phyloP scores from a whole-genome alignment of 768 basidiomycete species.

The Macrocybe gigantea region DNA sequence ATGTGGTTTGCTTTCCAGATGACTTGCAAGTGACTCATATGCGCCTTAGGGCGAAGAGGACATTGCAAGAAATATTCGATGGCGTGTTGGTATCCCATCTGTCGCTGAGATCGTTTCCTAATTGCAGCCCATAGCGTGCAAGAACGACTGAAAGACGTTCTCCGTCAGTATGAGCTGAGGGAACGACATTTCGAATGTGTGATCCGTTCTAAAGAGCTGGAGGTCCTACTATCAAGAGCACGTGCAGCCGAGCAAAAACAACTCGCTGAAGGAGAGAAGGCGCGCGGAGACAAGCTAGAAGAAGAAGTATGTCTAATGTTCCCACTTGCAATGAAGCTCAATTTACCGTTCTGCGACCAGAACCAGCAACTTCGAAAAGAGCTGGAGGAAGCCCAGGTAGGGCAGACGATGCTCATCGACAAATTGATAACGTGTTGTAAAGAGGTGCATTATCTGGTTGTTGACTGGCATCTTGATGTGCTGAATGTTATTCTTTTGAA shows the following conservation, averaged over 20 bases:
- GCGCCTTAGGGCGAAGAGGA: slow-evolving; percentile 54
- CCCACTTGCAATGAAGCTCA: not conserved
- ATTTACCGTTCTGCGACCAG: slow-evolving; percentile 26
- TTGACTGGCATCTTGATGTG: not conserved
- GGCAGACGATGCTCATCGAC: slow-evolving; percentile 76
- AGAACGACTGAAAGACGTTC: slow-evolving; percentile 80
- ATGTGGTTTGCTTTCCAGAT: slow-evolving; percentile 1
- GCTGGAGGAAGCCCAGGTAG: slow-evolving; percentile 73
- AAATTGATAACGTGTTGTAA: slow-evolving; percentile 82
- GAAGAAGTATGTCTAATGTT: slow-evolving; percentile 54
- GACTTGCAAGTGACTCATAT: slow-evolving; percentile 4
- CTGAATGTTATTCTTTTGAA: slow-evolving; percentile 25
- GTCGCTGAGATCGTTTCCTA: not conserved
- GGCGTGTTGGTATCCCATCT: slow-evolving; percentile 47
- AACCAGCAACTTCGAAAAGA: slow-evolving; percentile 67
- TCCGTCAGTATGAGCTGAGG: slow-evolving; percentile 84
- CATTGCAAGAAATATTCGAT: slow-evolving; percentile 82
- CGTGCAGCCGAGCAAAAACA: slow-evolving; percentile 86
- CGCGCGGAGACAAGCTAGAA: slow-evolving; percentile 59
- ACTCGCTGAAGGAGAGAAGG: slow-evolving; percentile 70
- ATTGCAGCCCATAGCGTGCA: slow-evolving; percentile 52
- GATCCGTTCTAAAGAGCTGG: slow-evolving; percentile 87
- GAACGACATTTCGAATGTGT: slow-evolving; percentile 92
- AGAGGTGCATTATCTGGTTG: slow-evolving; percentile 45
- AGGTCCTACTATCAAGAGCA: slow-evolving; percentile 80